These are phyloP conservation scores for Purpureocillium lavendulum DNA, from an alignment of 2,329 filamentous ascomycete species.

Conservation along the genomic window DNA sequence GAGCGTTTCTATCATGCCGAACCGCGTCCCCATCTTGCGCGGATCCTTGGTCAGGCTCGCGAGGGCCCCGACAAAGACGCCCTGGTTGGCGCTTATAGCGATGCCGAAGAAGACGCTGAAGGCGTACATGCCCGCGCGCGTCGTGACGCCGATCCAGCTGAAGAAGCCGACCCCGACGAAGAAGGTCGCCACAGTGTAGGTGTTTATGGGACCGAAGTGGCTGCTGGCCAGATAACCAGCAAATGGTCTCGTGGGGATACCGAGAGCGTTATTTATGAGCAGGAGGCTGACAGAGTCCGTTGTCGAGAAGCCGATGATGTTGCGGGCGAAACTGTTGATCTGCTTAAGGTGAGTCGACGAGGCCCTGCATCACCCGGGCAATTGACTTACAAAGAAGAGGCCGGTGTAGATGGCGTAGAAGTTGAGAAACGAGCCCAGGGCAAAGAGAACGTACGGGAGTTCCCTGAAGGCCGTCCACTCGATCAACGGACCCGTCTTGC, in stretches of 20 bases:
- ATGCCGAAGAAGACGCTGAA: conserved; percentile 37
- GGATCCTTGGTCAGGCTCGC: conserved; percentile 34
- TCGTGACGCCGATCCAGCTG: conserved; percentile 45
- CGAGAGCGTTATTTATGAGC: conserved; percentile 48
- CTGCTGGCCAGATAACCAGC: conserved; percentile 45
- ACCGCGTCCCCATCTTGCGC: conserved; percentile 34
- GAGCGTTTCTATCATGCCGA: conserved; percentile 36
- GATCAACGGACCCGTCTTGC: conserved; percentile 40
- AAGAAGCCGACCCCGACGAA: conserved; percentile 40
- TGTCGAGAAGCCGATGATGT: conserved; percentile 35
- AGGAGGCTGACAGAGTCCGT: conserved; percentile 44
- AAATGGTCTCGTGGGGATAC: conserved; percentile 44
- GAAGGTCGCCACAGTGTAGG: conserved; percentile 38
- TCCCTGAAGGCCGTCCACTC: conserved; percentile 52
- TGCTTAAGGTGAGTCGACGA: conserved; percentile 9
- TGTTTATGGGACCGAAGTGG: conserved; percentile 45
- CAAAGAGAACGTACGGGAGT: conserved; percentile 43
- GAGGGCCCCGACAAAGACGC: conserved; percentile 29
- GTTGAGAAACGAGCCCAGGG: conserved; percentile 37
- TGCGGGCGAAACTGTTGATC: conserved; percentile 35
- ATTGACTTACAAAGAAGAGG: conserved; percentile 33
- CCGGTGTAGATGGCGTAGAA: conserved; percentile 30
- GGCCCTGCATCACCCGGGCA: too few species aligned
- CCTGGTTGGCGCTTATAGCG: conserved; percentile 32
- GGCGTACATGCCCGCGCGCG: conserved; percentile 28